Evolutionary conservation across 2,329 filamentous ascomycete genomes (phyloP).

Genomic region (Chalaropsis ovoidea): DNA sequence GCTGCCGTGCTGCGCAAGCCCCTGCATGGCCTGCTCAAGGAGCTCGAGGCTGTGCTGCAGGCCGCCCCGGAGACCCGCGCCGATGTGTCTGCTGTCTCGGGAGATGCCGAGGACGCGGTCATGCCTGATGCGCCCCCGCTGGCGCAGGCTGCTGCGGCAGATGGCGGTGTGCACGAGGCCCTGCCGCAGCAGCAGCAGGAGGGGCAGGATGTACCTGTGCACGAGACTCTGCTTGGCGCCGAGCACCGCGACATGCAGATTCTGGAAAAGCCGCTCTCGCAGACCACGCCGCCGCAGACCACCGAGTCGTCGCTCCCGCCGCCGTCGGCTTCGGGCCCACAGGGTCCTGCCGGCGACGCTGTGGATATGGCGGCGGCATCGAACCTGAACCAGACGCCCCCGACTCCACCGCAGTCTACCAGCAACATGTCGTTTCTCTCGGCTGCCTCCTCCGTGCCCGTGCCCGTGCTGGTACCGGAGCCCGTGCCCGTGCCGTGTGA

Average conservation of each 20-base stretch:
- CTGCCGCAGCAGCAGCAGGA: background rate
- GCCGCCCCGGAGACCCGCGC: slow-evolving; percentile 46
- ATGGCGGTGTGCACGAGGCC: background rate
- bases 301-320: slow-evolving; percentile 7
- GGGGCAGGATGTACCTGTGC: background rate
- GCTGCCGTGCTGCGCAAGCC: slow-evolving; percentile 65
- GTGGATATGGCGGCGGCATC: background rate
- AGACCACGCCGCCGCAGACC: slow-evolving; percentile 22
- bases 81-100: background rate
- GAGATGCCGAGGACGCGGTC: slow-evolving; percentile 21
- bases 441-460: background rate
- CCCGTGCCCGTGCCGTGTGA: too few relatives aligned
- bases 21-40: slow-evolving; percentile 58
- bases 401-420: slow-evolving; percentile 25
- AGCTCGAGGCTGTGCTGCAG: slow-evolving; percentile 64
- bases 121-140: slow-evolving; percentile 25
- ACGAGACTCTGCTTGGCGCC: background rate
- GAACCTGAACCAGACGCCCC: slow-evolving; percentile 22
- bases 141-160: background rate
- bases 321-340: background rate
- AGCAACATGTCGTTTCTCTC: slow-evolving; percentile 22
- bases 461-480: too few relatives aligned
- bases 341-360: background rate
- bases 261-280: slow-evolving; percentile 1
- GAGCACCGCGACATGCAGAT: background rate